Evolutionary conservation across 208 protist species (phyloP), one percentile per base, ranked within the genome.

Genomic region (Naegleria lovaniensis): DNA sequence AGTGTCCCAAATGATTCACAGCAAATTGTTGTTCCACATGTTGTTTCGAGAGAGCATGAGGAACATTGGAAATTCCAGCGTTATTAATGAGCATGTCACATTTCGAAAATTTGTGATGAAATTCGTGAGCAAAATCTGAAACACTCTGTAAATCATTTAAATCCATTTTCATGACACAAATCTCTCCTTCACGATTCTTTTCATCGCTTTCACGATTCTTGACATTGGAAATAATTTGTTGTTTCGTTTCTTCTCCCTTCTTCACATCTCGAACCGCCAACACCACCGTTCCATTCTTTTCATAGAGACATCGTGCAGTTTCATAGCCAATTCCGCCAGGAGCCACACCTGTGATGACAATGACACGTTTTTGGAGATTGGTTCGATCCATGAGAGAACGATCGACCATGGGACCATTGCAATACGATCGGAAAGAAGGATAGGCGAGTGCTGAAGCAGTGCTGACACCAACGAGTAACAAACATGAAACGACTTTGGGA

Each of bases 1-100:
- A 89, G n/a, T 59, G 85, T 40, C 85, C 85, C 15, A 89, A n/a
- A 67, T 89, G n/a, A 67, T 89, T 89, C 1, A 40, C 22, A 40
- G 48, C 85, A 38, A 58, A 43, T 29, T 89, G 85, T 19, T 22
- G 19, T 25, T 89, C 85, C 59, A 89, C 6, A 13, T 25, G 4
- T 33, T 89, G 36, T 36, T 87, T 52, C 3, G 40, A 52, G 5
- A 39, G 29, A 0, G 1, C 16, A 52, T 89, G 36, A 41, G 84
- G 84, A 19, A 52, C 16, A 19, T 19, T 33, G 0, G 51, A 41
- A 25, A 39, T 38, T 48, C 48, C 43, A 16, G 85, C 85, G 40
- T 89, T 89, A 67, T 89, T 89, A 11, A 89, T 40, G 9, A 89
- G 25, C 11, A 67, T 22, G 25, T 89, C 13, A 19, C 39, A 89